These are phyloP conservation scores for Colletotrichum kahawae DNA, from an alignment of 2,329 filamentous ascomycete species.

Conservation along the genomic window DNA sequence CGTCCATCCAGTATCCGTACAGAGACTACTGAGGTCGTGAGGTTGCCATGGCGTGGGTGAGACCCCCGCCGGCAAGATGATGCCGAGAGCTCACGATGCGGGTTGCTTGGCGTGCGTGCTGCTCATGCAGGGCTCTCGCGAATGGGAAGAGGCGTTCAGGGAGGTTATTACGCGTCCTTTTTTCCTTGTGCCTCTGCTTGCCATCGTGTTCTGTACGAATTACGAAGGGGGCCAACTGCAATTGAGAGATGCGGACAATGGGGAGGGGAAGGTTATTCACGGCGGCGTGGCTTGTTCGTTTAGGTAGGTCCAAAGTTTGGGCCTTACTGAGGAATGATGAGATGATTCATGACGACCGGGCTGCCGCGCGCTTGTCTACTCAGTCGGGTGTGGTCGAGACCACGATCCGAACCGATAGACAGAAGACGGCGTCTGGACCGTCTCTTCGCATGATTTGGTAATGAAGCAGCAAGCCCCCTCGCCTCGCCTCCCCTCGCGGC, in stretches of 20 bases:
- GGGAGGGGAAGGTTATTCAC: neutral
- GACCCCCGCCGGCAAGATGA: constrained; percentile 15
- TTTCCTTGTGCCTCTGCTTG: neutral
- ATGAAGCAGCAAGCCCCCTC: neutral
- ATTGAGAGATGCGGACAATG: neutral
- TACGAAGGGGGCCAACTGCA: neutral
- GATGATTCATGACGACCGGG: neutral
- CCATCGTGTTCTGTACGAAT: neutral
- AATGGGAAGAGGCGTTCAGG: neutral
- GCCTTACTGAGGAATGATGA: neutral
- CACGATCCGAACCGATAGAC: neutral
- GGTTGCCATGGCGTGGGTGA: neutral
- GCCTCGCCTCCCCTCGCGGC: neutral
- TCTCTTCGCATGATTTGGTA: neutral
- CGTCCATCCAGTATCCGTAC: neutral
- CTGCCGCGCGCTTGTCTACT: constrained; percentile 14
- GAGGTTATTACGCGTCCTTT: constrained; percentile 13
- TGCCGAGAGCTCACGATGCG: constrained; percentile 17
- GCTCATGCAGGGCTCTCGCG: constrained; percentile 3
- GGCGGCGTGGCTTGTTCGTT: neutral
- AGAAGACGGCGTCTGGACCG: neutral
- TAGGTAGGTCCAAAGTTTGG: neutral
- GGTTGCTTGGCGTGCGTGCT: constrained; percentile 9
- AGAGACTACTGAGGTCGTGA: neutral
- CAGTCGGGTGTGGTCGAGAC: neutral